A percentile compares a stretch with the other conserved stretches of the same genome.
These are phyloP conservation scores for Pseudocercospora eumusae DNA, from an alignment of 2,329 filamentous ascomycete species.

Conservation along the genomic window DNA sequence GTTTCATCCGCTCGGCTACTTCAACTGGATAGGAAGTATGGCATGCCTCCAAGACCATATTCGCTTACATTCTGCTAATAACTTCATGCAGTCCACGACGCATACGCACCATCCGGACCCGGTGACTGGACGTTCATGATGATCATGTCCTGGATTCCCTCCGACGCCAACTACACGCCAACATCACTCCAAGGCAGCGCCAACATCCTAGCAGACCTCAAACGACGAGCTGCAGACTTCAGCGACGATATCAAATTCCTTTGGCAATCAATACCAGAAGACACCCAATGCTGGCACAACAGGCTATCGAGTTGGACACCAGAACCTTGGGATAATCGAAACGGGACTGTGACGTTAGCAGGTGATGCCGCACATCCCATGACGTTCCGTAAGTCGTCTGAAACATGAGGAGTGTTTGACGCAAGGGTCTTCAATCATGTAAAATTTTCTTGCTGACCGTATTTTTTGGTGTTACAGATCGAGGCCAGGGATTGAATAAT, in stretches of 20 bases:
- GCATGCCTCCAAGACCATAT: not conserved
- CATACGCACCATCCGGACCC: slow-evolving; percentile 13
- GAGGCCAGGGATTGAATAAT: slow-evolving; percentile 52
- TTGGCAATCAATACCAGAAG: slow-evolving; percentile 24
- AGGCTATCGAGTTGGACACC: slow-evolving; percentile 31
- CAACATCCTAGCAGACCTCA: slow-evolving; percentile 21
- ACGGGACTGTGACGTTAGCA: slow-evolving; percentile 38
- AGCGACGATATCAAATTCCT: slow-evolving; percentile 18
- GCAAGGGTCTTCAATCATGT: not conserved
- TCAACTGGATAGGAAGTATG: slow-evolving; percentile 25
- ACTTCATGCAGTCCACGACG: slow-evolving; percentile 19
- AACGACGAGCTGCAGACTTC: slow-evolving; percentile 20
- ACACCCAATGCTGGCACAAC: slow-evolving; percentile 27
- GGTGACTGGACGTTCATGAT: slow-evolving; percentile 28
- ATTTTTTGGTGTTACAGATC: slow-evolving; percentile 36
- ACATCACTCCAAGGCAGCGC: slow-evolving; percentile 7
- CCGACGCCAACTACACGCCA: slow-evolving; percentile 9
- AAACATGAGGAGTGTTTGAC: not conserved
- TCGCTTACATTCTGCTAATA: not conserved
- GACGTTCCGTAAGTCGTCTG: slow-evolving; percentile 30
- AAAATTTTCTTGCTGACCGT: not conserved
- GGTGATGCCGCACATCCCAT: slow-evolving; percentile 50
- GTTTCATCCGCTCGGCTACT: slow-evolving; percentile 25
- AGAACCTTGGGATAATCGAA: slow-evolving; percentile 31
- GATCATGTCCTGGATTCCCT: slow-evolving; percentile 26